Evolutionary conservation across 2,329 filamentous ascomycete species (phyloP), one percentile per base, ranked within the genome.

Genomic region (Aureobasidium sp.): DNA sequence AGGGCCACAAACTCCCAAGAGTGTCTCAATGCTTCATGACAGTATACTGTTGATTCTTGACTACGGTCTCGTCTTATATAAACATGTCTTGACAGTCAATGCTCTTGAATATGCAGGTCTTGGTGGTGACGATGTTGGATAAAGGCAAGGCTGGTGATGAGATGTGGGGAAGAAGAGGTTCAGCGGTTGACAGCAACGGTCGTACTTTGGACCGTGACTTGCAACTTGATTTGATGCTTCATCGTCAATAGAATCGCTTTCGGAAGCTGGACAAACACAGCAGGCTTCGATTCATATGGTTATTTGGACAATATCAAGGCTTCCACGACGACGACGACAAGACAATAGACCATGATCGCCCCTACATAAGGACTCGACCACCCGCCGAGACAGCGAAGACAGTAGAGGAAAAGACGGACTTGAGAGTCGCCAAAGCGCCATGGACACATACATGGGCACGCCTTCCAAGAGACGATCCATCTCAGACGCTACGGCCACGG

Each of bases 381-480:
- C 7, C 25, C 27, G 45, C 13, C 15, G 50, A 54, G 50, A 47
- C 34, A 32, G 57, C 13, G 29, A 30, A 52, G 47, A 60, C 47
- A 27, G 47, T 13, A 41, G 36, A 29, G 25, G 34, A 41, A 11
- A 44, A 16, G 39, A 27, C 29, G 30, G 45, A 49, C 44, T 58
- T 42, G n/a, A 13, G 41, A 30, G 30, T 42, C 37, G 29, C 5
- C 5, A 41, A 37, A 39, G 42, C 36, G 36, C 44, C 13, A 62
- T 58, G 61, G 61, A 62, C 21, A 59, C 34, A 29, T 49, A 59
- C n/a, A 61, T 53, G 58, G 48, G 72, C 64, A 71, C 72, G 34
- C 70, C 69, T 44, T 71, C 73, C 48, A 78, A 78, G 68, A 69
- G 70, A 57, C 73, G 77, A 57, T 78, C 76, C 49, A 71, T 78